Base-by-base conservation (phyloP, 768 basidiomycete genomes). In the Termitomyces sp. region DNA sequence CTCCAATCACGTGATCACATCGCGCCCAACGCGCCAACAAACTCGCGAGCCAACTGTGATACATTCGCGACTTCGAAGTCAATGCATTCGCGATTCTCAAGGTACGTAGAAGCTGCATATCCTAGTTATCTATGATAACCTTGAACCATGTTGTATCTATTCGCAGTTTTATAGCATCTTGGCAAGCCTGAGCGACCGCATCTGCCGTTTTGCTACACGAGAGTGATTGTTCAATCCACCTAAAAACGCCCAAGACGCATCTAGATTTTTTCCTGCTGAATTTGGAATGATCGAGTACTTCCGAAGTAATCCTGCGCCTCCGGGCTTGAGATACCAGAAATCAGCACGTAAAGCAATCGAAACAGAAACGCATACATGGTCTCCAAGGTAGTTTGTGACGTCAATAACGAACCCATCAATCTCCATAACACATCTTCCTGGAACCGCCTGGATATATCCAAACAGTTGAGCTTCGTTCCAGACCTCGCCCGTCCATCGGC, bases 191-290 rank as follows among this genome's bases (percentile, higher is more conserved):
- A 84, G 62, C 45, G 77, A 71, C n/a, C 62, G 59, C 76, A 85
- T 74, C 43, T 74, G 69, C 60, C 69, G 70, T 58, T 68, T 73
- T 14, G 84, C 83, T 3, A 78, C 77, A n/a, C 77, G 72, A 14
- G 84, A 83, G 61, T 90, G 88, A 53, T 82, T 82, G 63, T 90
- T 92, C 62, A 88, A 69, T 14, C 87, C 87, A 15, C 87, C 87
- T 53, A 78, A 74, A 70, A 87, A 90, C 0, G 87, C 84, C 76
- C 79, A 80, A 6, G 77, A 77, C 0, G 84, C 83, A 45, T 84
- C 76, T 54, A 67, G 68, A 57, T 42, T 7, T 46, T 56, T 37
- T 49, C 60, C 58, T 37, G 60, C 57, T 38, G 60, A n/a, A 21
- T 38, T 10, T 34, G 26, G 17, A 2, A 7, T n/a, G 19, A n/a